phyloP scores from a whole-genome alignment of 805 yeast species.

The Candida maltosa region DNA sequence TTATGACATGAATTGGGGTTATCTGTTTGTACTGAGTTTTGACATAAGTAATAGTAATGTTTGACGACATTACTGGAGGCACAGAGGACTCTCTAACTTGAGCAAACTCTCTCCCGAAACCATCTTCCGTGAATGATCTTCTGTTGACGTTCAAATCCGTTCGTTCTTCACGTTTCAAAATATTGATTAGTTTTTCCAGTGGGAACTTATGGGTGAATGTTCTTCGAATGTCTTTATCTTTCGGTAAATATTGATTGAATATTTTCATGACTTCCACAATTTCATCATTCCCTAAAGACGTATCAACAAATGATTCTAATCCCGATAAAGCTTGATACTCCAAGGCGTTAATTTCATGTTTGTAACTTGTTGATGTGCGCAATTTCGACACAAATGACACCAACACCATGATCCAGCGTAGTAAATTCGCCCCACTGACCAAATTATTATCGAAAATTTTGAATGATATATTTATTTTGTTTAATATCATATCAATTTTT shows the following conservation, averaged over 20 bases:
- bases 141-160: background rate
- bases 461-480: slow-evolving; percentile 2
- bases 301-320: slow-evolving; percentile 8
- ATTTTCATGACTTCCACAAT: slow-evolving; percentile 6
- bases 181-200: slow-evolving; percentile 1
- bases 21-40: background rate
- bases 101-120: slow-evolving; percentile 7
- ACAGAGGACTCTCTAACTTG: slow-evolving; percentile 5
- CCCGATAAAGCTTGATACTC: slow-evolving; percentile 12
- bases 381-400: slow-evolving; percentile 1
- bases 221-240: background rate
- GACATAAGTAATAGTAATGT: background rate
- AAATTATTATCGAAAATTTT: background rate
- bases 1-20: background rate
- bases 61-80: slow-evolving; percentile 1
- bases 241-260: slow-evolving; percentile 1
- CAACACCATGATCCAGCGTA: slow-evolving; percentile 6
- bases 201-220: slow-evolving; percentile 8
- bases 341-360: slow-evolving; percentile 11
- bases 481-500: background rate
- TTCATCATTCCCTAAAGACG: slow-evolving; percentile 2
- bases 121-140: background rate
- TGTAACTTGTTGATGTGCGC: background rate
- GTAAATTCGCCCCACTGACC: slow-evolving; percentile 1
- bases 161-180: background rate